phyloP scores from a whole-genome alignment of 192 early-diverging fungal species.

The Coemansia sp. region DNA sequence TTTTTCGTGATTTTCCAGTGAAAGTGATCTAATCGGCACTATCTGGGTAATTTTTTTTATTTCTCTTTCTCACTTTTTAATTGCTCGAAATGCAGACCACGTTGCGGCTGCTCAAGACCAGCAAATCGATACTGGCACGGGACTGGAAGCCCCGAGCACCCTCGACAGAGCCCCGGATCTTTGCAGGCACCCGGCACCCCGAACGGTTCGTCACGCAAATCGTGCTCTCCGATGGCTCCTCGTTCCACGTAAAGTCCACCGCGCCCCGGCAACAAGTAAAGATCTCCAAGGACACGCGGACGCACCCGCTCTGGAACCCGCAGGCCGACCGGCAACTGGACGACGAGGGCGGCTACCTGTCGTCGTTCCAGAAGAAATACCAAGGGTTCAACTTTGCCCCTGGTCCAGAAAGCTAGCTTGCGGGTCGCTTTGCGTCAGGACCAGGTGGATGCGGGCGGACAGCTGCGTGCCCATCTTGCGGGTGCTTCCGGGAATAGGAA shows the following conservation, averaged over 20 bases:
- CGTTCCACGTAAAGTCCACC: constrained; percentile 76
- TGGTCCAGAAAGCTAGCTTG: constrained; percentile 2
- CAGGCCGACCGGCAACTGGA: constrained; percentile 53
- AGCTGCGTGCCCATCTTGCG: constrained; percentile 26
- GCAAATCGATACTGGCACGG: constrained; percentile 31
- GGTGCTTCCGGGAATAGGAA: constrained; percentile 17
- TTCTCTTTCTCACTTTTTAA: neutral
- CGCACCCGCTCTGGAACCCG: constrained; percentile 93
- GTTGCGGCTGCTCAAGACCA: constrained; percentile 11
- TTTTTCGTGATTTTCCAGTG: too few relatives aligned
- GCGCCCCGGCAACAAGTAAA: constrained; percentile 82
- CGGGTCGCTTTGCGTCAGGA: constrained; percentile 28
- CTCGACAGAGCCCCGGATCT: neutral
- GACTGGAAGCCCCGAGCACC: constrained; percentile 43
- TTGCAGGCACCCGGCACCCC: constrained; percentile 44
- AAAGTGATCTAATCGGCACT: neutral
- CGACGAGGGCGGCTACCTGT: constrained; percentile 79
- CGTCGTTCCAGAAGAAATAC: constrained; percentile 80
- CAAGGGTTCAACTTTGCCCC: constrained; percentile 53
- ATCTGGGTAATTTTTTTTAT: neutral
- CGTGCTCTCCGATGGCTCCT: constrained; percentile 85
- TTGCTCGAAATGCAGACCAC: constrained; percentile 31
- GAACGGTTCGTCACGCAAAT: constrained; percentile 81
- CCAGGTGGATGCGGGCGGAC: constrained; percentile 28
- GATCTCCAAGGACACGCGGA: constrained; percentile 88